Evolutionary conservation across 1,139 yeast genomes (phyloP).

Genomic region (Sugiyamaella japonica): DNA sequence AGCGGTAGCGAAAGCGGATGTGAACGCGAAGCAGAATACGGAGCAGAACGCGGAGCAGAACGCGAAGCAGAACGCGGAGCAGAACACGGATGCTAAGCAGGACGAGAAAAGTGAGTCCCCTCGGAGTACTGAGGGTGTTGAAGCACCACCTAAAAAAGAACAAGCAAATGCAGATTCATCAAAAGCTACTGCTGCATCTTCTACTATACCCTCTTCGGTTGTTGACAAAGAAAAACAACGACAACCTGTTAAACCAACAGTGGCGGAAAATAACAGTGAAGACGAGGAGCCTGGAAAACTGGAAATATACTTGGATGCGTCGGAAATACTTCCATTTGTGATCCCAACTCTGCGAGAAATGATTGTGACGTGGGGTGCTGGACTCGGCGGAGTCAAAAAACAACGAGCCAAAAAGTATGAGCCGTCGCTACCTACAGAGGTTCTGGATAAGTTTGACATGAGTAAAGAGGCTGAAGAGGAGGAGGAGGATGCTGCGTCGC

Average conservation of each 20-base stretch:
- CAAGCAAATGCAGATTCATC: constrained; percentile 2
- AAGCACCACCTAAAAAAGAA: not conserved
- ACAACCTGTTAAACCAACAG: constrained; percentile 20
- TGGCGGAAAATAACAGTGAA: constrained; percentile 12
- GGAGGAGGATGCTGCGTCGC: constrained; percentile 8
- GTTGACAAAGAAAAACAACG: constrained; percentile 7
- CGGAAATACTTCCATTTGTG: constrained; percentile 39
- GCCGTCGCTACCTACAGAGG: constrained; percentile 44
- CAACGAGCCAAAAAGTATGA: constrained; percentile 41
- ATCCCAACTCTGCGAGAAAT: constrained; percentile 45
- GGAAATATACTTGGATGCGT: constrained; percentile 39
- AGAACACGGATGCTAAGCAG: constrained; percentile 2
- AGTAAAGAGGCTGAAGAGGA: constrained; percentile 13
- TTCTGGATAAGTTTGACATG: constrained; percentile 41
- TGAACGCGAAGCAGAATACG: too few relatives aligned
- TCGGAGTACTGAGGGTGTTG: not conserved
- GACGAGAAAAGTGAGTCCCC: too few relatives aligned
- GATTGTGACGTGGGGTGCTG: constrained; percentile 47
- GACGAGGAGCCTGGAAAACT: constrained; percentile 20
- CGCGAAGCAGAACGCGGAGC: too few relatives aligned
- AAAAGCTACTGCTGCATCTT: not conserved
- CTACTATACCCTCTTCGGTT: not conserved
- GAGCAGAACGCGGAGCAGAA: too few relatives aligned
- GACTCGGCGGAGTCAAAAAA: constrained; percentile 42
- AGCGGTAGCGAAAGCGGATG: too few relatives aligned